Evolutionary conservation across 2,329 filamentous ascomycete species (phyloP), one percentile per base, ranked within the genome.

Genomic region (Pezicula neosporulosa): DNA sequence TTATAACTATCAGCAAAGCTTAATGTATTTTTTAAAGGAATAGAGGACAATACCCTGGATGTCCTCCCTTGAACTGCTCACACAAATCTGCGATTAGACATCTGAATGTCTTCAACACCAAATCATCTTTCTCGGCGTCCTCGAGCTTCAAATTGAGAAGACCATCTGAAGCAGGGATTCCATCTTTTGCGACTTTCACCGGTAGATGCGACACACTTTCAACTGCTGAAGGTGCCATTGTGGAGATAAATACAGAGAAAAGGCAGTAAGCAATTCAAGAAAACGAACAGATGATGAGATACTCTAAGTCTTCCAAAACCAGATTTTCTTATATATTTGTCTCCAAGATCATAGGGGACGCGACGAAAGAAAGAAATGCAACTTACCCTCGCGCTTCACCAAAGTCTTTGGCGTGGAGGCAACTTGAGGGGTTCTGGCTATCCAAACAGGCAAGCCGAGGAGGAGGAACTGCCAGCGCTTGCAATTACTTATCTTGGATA

Each of bases 1-100:
- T 15, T 24, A 18, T 39, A 6, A 39, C 15, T 39, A 10, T 39
- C 15, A 39, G 37, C 6, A 10, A 39, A 39, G n/a, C 19, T 15
- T 13, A 10, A 15, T 9, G n/a, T n/a, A n/a, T 6, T 4, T 13
- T 16, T 39, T 39, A 10, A 9, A 13, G 13, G n/a, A n/a, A 35
- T 45, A 6, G 19, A 13, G 9, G 41, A 35, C 10, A 41, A 49
- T 73, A 84, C 79, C 84, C 85, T 16, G 84, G 85, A 62, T 88
- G 85, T 0, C 85, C 85, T 35, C 83, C 83, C 55, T 81, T 81
- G 67, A 86, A 89, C 57, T 88, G 84, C 63, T 88, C 77, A 60
- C 83, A 87, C 3, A 89, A 68, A 63, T 89, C 85, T 42, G 85
- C 82, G 52, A 88, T 83, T 28, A 88, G 68, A 46, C 79, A 70